These are phyloP conservation scores for Aegle marmelos DNA, from an alignment of 345 rosid species.

Conservation along the genomic window DNA sequence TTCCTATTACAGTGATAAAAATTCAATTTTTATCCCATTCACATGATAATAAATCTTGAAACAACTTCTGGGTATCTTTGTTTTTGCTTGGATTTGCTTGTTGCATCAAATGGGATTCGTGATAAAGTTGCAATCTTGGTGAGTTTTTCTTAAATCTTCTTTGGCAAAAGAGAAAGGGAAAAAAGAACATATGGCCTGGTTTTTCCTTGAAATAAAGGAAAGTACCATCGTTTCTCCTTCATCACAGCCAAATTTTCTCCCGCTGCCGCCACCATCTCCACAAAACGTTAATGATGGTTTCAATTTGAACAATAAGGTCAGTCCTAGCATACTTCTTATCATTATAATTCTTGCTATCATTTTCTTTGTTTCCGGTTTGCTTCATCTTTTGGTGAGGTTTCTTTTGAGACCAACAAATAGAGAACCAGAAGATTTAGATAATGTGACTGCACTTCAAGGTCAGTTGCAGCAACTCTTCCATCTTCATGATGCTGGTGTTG, in stretches of 20 bases:
- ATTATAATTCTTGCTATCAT: slow-evolving; percentile 84
- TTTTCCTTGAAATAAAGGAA: slow-evolving; percentile 29
- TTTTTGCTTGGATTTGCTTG: slow-evolving; percentile 7
- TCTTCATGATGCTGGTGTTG: slow-evolving; percentile 93
- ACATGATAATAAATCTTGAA: neutral
- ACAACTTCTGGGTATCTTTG: neutral
- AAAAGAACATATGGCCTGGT: slow-evolving; percentile 37
- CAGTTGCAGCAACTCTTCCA: slow-evolving; percentile 95
- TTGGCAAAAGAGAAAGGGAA: neutral
- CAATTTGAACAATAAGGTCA: slow-evolving; percentile 61
- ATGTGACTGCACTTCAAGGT: slow-evolving; percentile 88
- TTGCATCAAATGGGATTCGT: slow-evolving; percentile 21
- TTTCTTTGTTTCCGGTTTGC: slow-evolving; percentile 86
- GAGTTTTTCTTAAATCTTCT: slow-evolving; percentile 9
- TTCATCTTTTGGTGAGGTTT: slow-evolving; percentile 81
- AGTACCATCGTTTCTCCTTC: slow-evolving; percentile 31
- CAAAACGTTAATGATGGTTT: slow-evolving; percentile 31
- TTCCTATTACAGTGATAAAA: slow-evolving; percentile 11
- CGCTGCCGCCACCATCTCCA: slow-evolving; percentile 33
- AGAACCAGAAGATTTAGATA: slow-evolving; percentile 60
- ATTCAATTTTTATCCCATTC: neutral
- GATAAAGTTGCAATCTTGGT: slow-evolving; percentile 29
- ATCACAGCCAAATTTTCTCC: slow-evolving; percentile 24
- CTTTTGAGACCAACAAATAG: slow-evolving; percentile 62
- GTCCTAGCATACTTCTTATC: slow-evolving; percentile 72